phyloP scores from a whole-genome alignment of 1,284 basidiomycete species.

The Kalmanozyma brasiliensis region DNA sequence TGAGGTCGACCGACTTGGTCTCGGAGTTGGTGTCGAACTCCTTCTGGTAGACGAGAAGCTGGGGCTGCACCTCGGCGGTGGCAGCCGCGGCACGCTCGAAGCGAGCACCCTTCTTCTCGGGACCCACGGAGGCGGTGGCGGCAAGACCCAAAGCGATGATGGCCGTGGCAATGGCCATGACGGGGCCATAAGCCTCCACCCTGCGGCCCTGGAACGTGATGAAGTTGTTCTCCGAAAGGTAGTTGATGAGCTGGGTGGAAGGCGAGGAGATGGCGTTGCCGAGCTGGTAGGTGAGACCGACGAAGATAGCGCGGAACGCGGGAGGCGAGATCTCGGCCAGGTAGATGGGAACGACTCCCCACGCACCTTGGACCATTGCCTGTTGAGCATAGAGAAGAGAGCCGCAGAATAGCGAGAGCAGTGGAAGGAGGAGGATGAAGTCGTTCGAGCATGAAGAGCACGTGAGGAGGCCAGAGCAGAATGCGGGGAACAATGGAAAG shows the following conservation, averaged over 20 bases:
- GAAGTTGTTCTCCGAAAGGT: constrained; percentile 46
- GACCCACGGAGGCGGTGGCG: constrained; percentile 39
- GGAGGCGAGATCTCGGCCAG: constrained; percentile 48
- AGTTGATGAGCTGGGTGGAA: constrained; percentile 56
- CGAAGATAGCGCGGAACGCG: constrained; percentile 50
- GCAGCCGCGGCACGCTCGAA: constrained; percentile 52
- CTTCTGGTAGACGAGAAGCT: constrained; percentile 31
- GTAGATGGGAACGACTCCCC: constrained; percentile 53
- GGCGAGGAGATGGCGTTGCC: constrained; percentile 68
- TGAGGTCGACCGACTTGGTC: constrained; percentile 25
- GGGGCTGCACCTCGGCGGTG: constrained; percentile 23
- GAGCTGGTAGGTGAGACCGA: constrained; percentile 55
- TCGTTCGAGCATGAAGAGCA: neutral
- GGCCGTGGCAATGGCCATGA: constrained; percentile 51
- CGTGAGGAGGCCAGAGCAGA: neutral
- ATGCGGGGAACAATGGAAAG: constrained; percentile 5
- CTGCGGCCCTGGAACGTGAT: constrained; percentile 8
- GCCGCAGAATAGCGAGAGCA: neutral
- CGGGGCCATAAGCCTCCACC: constrained; percentile 53
- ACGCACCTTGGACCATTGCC: constrained; percentile 52
- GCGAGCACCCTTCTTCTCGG: constrained; percentile 47
- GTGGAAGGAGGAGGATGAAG: neutral
- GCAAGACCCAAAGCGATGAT: constrained; percentile 50
- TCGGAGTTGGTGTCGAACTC: constrained; percentile 18
- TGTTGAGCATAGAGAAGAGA: neutral